Evolutionary conservation across 331 rosid species (phyloP).

Genomic region (Quercus tomentella): DNA sequence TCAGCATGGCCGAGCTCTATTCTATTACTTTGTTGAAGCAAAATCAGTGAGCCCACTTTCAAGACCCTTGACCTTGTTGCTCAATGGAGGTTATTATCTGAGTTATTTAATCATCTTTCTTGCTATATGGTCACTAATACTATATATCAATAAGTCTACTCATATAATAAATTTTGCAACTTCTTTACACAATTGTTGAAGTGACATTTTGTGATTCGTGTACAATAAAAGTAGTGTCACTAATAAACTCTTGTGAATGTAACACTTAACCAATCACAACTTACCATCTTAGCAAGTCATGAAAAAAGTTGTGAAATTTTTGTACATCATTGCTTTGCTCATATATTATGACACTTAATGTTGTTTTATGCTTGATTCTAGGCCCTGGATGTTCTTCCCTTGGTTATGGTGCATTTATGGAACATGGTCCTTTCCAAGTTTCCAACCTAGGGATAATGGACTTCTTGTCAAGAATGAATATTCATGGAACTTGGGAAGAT

Average conservation of each 20-base stretch:
- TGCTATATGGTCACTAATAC: neutral
- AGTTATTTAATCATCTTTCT: neutral
- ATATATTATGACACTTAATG: too few relatives aligned
- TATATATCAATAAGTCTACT: neutral
- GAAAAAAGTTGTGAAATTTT: too few relatives aligned
- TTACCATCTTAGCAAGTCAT: too few relatives aligned
- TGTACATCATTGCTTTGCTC: too few relatives aligned
- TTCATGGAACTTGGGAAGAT: neutral
- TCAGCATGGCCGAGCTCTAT: slow-evolving; percentile 1
- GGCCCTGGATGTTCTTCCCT: neutral
- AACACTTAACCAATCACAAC: too few relatives aligned
- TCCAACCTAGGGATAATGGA: neutral
- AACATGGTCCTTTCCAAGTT: neutral
- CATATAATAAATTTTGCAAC: too few relatives aligned
- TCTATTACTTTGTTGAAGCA: neutral
- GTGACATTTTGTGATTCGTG: too few relatives aligned
- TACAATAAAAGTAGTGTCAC: too few relatives aligned
- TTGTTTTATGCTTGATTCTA: neutral
- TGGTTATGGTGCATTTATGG: neutral
- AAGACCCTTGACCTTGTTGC: neutral
- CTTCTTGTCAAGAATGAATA: neutral
- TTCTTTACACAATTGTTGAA: too few relatives aligned
- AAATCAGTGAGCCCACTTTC: neutral
- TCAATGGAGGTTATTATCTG: neutral
- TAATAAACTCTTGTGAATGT: too few relatives aligned